Evolutionary conservation across 129 eudicot species (phyloP), one percentile per base, ranked within the genome.

Genomic region (Flaveria robusta): DNA sequence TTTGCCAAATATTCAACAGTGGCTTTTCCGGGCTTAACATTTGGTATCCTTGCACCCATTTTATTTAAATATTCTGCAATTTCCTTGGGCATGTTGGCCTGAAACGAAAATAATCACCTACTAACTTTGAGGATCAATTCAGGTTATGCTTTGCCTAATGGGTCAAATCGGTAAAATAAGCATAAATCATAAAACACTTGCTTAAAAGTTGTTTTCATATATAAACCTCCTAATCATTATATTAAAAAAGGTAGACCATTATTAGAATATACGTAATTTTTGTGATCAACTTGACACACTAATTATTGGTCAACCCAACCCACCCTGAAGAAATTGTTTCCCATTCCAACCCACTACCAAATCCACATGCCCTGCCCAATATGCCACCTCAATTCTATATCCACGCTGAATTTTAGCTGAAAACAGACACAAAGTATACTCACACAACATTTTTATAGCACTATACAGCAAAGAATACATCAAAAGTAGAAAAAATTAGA

Each of bases 31-130:
- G 99, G 99, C 83, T 94, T 94, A 83, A 94, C 76, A 49, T 83
- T 87, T 34, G 99, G 99, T 79, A 94, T 86, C 86, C 99, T 94
- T 52, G 97, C 99, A 63, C 99, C 99, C 91, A 94, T 94, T 76
- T 94, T 94, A 67, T 94, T 94, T 43, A 94, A 83, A 77, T 91
- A 94, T 51, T 94, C 99, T 20, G 96, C 88, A 68, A 94, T 94
- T 85, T 94, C 99, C 88, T 94, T 94, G 2, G 99, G 99, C 99
- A 88, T 91, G 72, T 94, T 94, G 66, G 99, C 99, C 99, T 93
- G 82, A 56, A 71, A 80, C 34, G 15, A 62, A n/a, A 22, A 71
- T 76, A 45, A 60, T 70, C 76, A 20, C 63, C 49, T 31, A 66
- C 18, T 9, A 19, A 63, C 16, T 45, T 63, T 15, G 45, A 63